phyloP scores from a whole-genome alignment of 75 land plant species.

The Cunninghamia lanceolata region DNA sequence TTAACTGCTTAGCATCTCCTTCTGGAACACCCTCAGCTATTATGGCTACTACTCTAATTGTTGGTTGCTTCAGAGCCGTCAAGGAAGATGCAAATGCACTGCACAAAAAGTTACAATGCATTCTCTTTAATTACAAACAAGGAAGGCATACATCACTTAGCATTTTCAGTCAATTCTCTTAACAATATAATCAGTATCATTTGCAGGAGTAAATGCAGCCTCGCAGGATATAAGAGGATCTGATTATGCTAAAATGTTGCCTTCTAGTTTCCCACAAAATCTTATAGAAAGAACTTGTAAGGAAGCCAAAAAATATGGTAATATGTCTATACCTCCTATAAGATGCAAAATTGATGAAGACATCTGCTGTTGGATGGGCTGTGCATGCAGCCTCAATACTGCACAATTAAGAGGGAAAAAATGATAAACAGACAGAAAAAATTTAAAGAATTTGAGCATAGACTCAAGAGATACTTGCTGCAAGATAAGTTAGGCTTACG shows the following conservation, averaged over 20 bases:
- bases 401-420: conserved; percentile 10
- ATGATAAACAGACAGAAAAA: background rate
- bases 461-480: background rate
- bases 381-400: conserved; percentile 83
- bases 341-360: conserved; percentile 97
- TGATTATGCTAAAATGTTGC: conserved; percentile 6
- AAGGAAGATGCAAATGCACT: conserved; percentile 96
- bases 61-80: conserved; percentile 95
- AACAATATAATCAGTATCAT: background rate
- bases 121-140: conserved; percentile 5
- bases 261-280: background rate
- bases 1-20: conserved; percentile 88
- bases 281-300: background rate
- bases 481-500: conserved; percentile 17
- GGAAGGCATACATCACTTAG: background rate
- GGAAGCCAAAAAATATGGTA: background rate
- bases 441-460: background rate
- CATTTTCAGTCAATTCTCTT: background rate
- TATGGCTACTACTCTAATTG: conserved; percentile 90
- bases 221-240: background rate
- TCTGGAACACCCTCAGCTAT: conserved; percentile 99
- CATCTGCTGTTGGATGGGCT: conserved; percentile 97
- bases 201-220: background rate
- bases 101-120: conserved; percentile 16
- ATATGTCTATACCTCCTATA: conserved; percentile 68